Conservation (phyloP, 192 early-diverging fungal genomes). For the Coemansia sp. region DNA sequence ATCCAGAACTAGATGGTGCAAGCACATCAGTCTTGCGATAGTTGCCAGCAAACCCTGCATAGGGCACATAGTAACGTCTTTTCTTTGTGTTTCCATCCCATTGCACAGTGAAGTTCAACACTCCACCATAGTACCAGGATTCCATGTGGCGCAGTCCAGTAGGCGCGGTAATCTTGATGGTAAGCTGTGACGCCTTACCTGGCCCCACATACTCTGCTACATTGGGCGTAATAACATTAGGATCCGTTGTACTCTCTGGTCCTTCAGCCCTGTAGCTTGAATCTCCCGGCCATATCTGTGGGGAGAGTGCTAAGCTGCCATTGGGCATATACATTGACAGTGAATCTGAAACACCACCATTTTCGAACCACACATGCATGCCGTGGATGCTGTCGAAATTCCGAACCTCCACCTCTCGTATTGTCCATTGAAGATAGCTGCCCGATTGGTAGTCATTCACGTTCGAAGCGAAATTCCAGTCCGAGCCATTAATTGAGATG, state of each 20-base stretch:
- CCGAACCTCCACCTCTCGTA: constrained; percentile 7
- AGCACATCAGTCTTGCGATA: constrained; percentile 25
- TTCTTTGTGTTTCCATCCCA: constrained; percentile 9
- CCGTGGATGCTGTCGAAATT: constrained; percentile 18
- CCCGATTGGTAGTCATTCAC: constrained; percentile 34
- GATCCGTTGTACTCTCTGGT: not conserved
- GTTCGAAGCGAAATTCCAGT: constrained; percentile 15
- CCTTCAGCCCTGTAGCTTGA: not conserved
- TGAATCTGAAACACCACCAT: constrained; percentile 12
- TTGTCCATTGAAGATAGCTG: constrained; percentile 3
- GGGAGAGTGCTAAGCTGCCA: constrained; percentile 4
- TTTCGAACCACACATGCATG: constrained; percentile 8
- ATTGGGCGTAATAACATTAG: not conserved
- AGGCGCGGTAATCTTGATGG: constrained; percentile 22
- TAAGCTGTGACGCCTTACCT: constrained; percentile 8
- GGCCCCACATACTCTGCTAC: constrained; percentile 17
- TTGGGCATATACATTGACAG: constrained; percentile 27
- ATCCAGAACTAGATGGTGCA: not conserved
- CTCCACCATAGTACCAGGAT: constrained; percentile 56
- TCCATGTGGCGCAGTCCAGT: constrained; percentile 24
- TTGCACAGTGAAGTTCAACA: constrained; percentile 24
- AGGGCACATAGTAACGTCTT: constrained; percentile 30
- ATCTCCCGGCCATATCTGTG: constrained; percentile 13
- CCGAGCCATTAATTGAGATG: constrained; percentile 56
- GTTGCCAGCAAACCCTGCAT: constrained; percentile 47